Base-by-base conservation (phyloP, 257 asterid species). In the Nicotiana attenuata region DNA sequence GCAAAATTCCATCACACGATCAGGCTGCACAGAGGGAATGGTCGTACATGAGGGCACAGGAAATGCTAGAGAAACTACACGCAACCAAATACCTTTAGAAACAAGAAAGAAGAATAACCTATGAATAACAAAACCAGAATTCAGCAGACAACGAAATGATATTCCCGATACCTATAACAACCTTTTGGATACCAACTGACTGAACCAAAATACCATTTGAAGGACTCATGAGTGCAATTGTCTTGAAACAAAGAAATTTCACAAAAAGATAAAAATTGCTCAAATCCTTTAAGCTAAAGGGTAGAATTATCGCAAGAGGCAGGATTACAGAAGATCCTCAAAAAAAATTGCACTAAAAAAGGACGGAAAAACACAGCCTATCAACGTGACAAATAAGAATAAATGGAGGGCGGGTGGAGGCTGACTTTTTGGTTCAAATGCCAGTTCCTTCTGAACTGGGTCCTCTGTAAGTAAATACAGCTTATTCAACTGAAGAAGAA, bases 1-100 rank as follows among this genome's bases (percentile, higher is more conserved):
- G 82, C 98, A 96, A 81, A 96, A 96, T 84, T 96, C 99, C 98
- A 94, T 91, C 17, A 96, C 99, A 63, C 99, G 98, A 75, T 94
- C 99, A 47, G 99, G 99, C 98, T 96, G 98, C 85, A 82, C 63
- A 73, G 61, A 83, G 81, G 60, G 65, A 67, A 47, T 31, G n/a
- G 20, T 5, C 63, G 2, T 80, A 64, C 55, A 63, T 80, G 77
- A 80, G 5, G 8, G 24, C 60, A 71, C 7, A 45, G 14, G 22
- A 45, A 71, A 71, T 45, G 60, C 78, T 45, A 71, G 60, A 71
- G 78, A 45, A 45, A 71, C 78, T 22, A 19, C 78, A 71, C 20
- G 50, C 78, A 22, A 22, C 60, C 38, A 45, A 71, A 71, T 10
- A 6, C 22, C 38, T 65, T 71, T 10, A 38, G 77, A 69, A 41